These are phyloP conservation scores for Zopfia rhizophila DNA, from an alignment of 2,329 filamentous ascomycete genomes.

Conservation along the genomic window DNA sequence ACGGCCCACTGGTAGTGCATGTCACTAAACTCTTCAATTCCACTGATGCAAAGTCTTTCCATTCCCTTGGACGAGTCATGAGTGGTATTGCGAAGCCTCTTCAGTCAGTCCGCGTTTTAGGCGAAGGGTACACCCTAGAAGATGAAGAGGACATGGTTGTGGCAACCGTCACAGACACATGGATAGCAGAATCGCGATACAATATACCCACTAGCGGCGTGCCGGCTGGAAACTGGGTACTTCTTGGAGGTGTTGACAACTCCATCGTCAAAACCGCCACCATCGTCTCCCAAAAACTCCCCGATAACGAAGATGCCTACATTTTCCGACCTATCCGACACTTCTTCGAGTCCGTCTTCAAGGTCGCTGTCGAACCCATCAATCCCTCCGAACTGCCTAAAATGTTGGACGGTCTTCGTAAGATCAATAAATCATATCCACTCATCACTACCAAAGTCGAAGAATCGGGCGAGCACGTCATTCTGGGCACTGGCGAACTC, in stretches of 20 bases:
- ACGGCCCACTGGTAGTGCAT: constrained; percentile 91
- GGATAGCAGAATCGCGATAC: constrained; percentile 92
- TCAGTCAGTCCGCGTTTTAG: constrained; percentile 86
- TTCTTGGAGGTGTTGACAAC: constrained; percentile 94
- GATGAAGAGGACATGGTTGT: constrained; percentile 97
- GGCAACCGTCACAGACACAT: constrained; percentile 85
- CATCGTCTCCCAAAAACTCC: constrained; percentile 80
- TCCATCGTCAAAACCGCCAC: constrained; percentile 98
- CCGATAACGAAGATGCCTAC: constrained; percentile 90
- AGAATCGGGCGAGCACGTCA: constrained; percentile 94
- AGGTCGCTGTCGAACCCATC: constrained; percentile 96
- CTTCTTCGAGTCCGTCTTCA: constrained; percentile 97
- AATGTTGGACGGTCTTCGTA: constrained; percentile 96
- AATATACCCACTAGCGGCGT: constrained; percentile 91
- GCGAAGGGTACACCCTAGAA: constrained; percentile 94
- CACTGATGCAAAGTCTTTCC: constrained; percentile 87
- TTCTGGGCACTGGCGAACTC: constrained; percentile 95
- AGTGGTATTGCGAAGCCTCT: constrained; percentile 88
- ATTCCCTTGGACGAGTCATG: constrained; percentile 90
- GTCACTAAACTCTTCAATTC: constrained; percentile 94
- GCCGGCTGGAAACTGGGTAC: constrained; percentile 90
- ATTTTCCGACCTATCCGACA: constrained; percentile 94
- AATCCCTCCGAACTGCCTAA: constrained; percentile 98
- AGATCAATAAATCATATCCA: constrained; percentile 98
- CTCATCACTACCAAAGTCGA: constrained; percentile 97